Evolutionary conservation across 75 land plant genomes (phyloP).

Genomic region (Cryptomeria japonica): DNA sequence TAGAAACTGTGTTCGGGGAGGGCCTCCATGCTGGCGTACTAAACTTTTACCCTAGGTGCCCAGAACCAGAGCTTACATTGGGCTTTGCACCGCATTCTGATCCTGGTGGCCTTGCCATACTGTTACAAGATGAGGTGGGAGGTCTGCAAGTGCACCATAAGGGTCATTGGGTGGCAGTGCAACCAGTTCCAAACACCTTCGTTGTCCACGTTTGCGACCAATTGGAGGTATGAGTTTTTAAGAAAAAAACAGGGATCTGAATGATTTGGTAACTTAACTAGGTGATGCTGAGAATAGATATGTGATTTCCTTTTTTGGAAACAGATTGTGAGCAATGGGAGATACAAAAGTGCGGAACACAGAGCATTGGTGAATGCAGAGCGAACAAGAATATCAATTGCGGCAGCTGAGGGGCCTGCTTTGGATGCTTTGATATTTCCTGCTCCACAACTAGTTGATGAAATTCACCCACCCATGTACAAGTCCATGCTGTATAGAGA

Average conservation of each 20-base stretch:
- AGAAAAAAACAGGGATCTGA: background rate
- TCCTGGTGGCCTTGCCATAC: constrained; percentile 40
- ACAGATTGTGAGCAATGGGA: constrained; percentile 81
- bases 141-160: constrained; percentile 62
- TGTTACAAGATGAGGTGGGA: constrained; percentile 44
- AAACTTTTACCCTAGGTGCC: constrained; percentile 74
- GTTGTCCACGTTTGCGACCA: constrained; percentile 52
- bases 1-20: constrained; percentile 35
- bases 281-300: background rate
- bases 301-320: background rate
- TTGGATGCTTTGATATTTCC: constrained; percentile 47
- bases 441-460: constrained; percentile 37
- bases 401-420: constrained; percentile 48
- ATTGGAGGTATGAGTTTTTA: constrained; percentile 42
- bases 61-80: constrained; percentile 63
- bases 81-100: constrained; percentile 63
- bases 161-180: constrained; percentile 49
- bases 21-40: constrained; percentile 43
- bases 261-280: background rate
- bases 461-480: constrained; percentile 30
- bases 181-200: constrained; percentile 52
- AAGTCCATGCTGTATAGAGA: constrained; percentile 48
- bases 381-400: constrained; percentile 50
- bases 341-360: constrained; percentile 73
- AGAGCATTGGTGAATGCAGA: constrained; percentile 55